Conservation (phyloP, 352 stramenopile species). For the Phytophthora lateralis region DNA sequence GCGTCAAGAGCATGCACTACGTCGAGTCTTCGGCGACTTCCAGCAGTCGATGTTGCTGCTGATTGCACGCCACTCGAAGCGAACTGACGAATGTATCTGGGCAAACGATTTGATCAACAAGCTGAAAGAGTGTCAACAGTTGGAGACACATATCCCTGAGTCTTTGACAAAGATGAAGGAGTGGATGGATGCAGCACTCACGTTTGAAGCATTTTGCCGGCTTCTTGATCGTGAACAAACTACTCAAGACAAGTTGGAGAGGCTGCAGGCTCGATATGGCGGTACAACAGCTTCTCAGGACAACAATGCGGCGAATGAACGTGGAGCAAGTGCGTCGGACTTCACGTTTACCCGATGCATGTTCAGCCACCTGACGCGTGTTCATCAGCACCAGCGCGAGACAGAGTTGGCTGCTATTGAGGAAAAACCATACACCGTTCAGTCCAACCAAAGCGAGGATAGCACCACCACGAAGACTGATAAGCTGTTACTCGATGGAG, state of each 20-base stretch:
- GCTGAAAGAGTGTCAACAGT: slow-evolving; percentile 2
- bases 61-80: slow-evolving; percentile 34
- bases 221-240: slow-evolving; percentile 35
- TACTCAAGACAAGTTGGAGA: slow-evolving; percentile 35
- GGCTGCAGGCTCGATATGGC: slow-evolving; percentile 30
- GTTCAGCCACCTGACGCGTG: slow-evolving; percentile 13
- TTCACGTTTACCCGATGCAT: slow-evolving; percentile 4
- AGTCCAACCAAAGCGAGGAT: slow-evolving; percentile 29
- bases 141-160: slow-evolving; percentile 13
- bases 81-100: slow-evolving; percentile 37
- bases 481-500: slow-evolving; percentile 18
- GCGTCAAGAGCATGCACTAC: slow-evolving; percentile 22
- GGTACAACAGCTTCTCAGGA: not conserved
- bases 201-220: slow-evolving; percentile 32
- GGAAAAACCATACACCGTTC: not conserved
- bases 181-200: slow-evolving; percentile 37
- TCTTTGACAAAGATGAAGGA: slow-evolving; percentile 30
- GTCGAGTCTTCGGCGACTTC: slow-evolving; percentile 31
- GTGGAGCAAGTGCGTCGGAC: not conserved
- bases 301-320: slow-evolving; percentile 7
- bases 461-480: not conserved
- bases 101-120: slow-evolving; percentile 18
- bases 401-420: not conserved
- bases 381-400: slow-evolving; percentile 16
- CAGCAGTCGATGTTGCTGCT: slow-evolving; percentile 37